Percentiles rank a stretch among this genome's conserved stretches.
Evolutionary conservation across 2,329 filamentous ascomycete genomes (phyloP).

Genomic region (Penicillium sp.): DNA sequence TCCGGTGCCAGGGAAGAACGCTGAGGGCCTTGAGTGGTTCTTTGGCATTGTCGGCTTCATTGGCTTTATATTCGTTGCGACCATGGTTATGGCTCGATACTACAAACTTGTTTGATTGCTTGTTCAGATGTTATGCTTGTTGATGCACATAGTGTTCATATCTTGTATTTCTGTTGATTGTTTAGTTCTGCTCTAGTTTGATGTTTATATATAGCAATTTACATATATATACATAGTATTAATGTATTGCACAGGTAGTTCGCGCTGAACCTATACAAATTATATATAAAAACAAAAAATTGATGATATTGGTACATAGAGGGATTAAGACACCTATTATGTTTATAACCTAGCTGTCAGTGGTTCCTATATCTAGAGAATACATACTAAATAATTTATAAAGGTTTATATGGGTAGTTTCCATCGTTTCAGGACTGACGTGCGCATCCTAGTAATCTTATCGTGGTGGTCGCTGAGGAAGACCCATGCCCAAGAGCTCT

Average conservation of each 20-base stretch:
- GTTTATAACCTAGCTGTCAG: not conserved
- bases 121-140: not conserved
- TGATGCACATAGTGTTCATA: not conserved
- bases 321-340: not conserved
- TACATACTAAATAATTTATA: not conserved
- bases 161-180: not conserved
- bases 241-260: not conserved
- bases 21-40: conserved; percentile 41
- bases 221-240: no score
- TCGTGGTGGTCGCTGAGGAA: no score
- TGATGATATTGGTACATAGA: not conserved
- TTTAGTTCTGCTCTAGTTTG: not conserved
- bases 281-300: not conserved
- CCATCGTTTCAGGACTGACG: no score
- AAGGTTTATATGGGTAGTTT: no score
- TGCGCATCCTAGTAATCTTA: no score
- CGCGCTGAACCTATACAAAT: not conserved
- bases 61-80: conserved; percentile 36
- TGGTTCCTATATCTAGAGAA: not conserved
- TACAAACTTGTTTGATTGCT: conserved; percentile 37
- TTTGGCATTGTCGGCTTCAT: conserved; percentile 49
- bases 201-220: not conserved
- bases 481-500: no score
- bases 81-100: conserved; percentile 37
- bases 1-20: conserved; percentile 39